Conservation (phyloP, 441 rosid species). For the Euphorbia corollata region DNA sequence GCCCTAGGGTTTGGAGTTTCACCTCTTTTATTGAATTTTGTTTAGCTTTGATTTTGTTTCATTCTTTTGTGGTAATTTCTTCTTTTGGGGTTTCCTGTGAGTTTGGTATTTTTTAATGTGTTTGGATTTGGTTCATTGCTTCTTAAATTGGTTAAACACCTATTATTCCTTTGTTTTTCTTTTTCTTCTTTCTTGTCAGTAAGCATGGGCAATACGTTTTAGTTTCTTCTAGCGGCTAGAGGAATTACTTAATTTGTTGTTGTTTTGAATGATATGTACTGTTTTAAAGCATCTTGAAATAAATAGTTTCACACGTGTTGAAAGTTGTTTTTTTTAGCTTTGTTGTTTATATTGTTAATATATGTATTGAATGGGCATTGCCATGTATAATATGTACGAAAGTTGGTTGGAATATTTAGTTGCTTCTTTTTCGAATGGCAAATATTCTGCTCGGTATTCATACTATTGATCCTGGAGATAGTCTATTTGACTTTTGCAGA, state of each 20-base stretch:
- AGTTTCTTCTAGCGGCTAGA: background rate
- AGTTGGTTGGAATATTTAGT: background rate
- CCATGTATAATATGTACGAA: background rate
- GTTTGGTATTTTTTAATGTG: background rate
- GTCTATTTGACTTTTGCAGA: conserved; percentile 26
- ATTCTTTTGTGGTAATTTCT: background rate
- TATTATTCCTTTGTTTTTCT: background rate
- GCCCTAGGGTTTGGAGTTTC: conserved; percentile 19
- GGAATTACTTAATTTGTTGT: background rate
- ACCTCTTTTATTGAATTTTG: background rate
- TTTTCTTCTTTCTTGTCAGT: background rate
- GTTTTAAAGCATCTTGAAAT: background rate
- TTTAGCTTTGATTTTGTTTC: background rate
- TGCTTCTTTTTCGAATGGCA: conserved; percentile 3
- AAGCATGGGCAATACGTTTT: background rate
- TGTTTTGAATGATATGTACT: background rate
- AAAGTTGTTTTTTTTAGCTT: background rate
- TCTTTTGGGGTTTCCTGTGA: background rate
- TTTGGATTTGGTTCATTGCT: background rate
- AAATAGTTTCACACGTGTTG: background rate
- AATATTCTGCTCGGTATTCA: background rate
- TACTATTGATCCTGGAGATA: background rate
- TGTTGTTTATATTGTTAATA: background rate
- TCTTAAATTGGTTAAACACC: background rate
- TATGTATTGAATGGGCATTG: conserved; percentile 4